A percentile compares a stretch with the other conserved stretches of the same genome.
Evolutionary conservation across 2,329 filamentous ascomycete genomes (phyloP).

Genomic region (Xylaria sp.): DNA sequence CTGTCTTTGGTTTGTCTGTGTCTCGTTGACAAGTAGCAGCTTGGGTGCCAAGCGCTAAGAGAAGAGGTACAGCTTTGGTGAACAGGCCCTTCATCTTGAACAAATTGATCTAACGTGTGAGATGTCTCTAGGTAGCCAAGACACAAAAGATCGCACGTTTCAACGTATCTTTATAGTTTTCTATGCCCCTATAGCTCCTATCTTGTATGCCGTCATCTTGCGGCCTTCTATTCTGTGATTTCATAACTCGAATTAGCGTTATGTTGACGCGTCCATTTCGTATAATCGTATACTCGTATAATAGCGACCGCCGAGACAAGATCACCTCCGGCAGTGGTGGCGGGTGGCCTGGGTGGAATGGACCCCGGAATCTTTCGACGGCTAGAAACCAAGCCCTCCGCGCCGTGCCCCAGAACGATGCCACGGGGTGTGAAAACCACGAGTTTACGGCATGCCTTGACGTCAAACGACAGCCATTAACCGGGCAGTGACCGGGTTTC

Average conservation of each 20-base stretch:
- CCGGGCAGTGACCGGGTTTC: not conserved
- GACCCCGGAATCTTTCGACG: not conserved
- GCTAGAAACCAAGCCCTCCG: not conserved
- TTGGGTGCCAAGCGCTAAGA: slow-evolving; percentile 9
- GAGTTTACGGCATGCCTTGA: not conserved
- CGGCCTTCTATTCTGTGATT: not conserved
- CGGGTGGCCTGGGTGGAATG: not conserved
- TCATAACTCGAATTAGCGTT: not conserved
- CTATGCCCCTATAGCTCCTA: not conserved
- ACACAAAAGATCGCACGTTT: not conserved
- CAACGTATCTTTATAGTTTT: not conserved
- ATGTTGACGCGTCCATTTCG: not conserved
- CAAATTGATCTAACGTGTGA: not conserved
- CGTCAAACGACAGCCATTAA: not conserved
- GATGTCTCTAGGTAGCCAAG: not conserved
- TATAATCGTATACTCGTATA: not conserved
- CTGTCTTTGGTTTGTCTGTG: not conserved
- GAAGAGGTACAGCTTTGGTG: slow-evolving; percentile 2
- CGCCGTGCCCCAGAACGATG: not conserved
- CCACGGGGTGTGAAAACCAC: not conserved
- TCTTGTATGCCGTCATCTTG: not conserved
- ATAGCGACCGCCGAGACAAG: not conserved
- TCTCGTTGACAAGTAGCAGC: not conserved
- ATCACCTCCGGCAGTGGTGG: not conserved
- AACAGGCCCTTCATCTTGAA: slow-evolving; percentile 14